Evolutionary conservation across 1,284 basidiomycete genomes (phyloP).

Genomic region (Apiotrichum domesticum): DNA sequence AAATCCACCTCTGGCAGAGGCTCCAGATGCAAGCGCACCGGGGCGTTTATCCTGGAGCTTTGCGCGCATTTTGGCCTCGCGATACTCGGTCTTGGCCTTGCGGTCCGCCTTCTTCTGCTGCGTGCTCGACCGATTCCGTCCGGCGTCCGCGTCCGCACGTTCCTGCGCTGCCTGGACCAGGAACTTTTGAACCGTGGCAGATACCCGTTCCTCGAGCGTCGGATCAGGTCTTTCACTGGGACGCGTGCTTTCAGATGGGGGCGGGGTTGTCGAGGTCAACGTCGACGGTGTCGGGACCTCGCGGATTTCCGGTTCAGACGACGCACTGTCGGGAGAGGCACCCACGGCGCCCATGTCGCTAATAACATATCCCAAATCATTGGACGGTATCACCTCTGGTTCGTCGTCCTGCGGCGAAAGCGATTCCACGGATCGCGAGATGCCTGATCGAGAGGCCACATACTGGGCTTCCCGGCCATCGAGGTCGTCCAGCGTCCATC

Average conservation of each 20-base stretch:
- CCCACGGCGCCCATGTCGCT: conserved; percentile 7
- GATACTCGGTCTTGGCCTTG: conserved; percentile 8
- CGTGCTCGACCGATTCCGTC: conserved; percentile 8
- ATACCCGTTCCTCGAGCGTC: conserved; percentile 2
- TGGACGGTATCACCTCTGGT: too few relatives aligned
- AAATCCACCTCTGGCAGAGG: too few relatives aligned
- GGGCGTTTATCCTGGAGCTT: not conserved
- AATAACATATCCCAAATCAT: not conserved
- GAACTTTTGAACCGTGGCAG: conserved; percentile 3
- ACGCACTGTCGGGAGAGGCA: not conserved
- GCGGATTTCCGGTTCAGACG: not conserved
- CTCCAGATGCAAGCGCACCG: too few relatives aligned
- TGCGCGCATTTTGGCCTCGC: conserved; percentile 6
- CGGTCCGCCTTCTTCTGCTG: conserved; percentile 16
- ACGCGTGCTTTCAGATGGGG: not conserved
- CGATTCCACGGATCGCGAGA: not conserved
- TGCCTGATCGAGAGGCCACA: not conserved
- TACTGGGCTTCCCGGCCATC: conserved; percentile 18
- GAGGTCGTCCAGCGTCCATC: conserved; percentile 51
- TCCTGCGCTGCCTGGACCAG: conserved; percentile 6
- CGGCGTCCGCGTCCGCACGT: conserved; percentile 15
- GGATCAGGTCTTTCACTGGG: not conserved
- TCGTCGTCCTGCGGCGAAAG: too few relatives aligned
- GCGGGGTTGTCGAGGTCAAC: not conserved
- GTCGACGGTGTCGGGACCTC: not conserved